Percentiles rank a stretch among this genome's conserved stretches.
phyloP scores from a whole-genome alignment of 2,329 filamentous ascomycete genomes.

The Arthroderma sp. region DNA sequence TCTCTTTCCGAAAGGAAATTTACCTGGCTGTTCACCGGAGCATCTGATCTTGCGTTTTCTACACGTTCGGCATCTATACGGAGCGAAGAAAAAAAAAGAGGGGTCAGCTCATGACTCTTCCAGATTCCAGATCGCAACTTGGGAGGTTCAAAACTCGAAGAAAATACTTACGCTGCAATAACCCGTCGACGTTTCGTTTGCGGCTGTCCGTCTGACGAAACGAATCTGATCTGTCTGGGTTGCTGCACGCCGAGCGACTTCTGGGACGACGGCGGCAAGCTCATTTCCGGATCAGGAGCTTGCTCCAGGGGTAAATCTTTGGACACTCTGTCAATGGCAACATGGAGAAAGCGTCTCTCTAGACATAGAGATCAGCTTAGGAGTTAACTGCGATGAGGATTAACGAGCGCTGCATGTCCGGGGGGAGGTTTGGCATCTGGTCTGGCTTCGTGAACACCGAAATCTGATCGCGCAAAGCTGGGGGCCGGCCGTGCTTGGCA shows the following conservation, averaged over 20 bases:
- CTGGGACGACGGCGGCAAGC: constrained; percentile 14
- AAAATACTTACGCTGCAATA: constrained; percentile 55
- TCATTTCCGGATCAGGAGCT: constrained; percentile 23
- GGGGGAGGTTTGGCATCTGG: too few relatives aligned
- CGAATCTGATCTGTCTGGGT: constrained; percentile 53
- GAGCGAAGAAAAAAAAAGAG: too few relatives aligned
- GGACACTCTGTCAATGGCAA: too few relatives aligned
- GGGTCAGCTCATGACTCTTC: too few relatives aligned
- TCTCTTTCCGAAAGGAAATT: background rate
- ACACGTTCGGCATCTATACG: constrained; percentile 53
- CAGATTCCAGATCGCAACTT: too few relatives aligned
- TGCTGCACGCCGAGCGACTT: constrained; percentile 5
- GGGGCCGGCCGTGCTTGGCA: too few relatives aligned
- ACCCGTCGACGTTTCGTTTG: constrained; percentile 67
- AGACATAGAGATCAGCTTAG: too few relatives aligned
- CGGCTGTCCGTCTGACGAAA: constrained; percentile 69
- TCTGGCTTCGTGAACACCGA: too few relatives aligned
- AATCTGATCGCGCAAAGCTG: too few relatives aligned
- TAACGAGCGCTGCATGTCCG: too few relatives aligned
- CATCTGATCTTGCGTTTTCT: constrained; percentile 65
- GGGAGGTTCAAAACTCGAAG: background rate
- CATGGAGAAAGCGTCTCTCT: too few relatives aligned
- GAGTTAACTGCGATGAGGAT: too few relatives aligned
- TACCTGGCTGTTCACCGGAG: constrained; percentile 55
- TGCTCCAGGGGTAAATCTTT: constrained; percentile 9